Evolutionary conservation across 768 basidiomycete species (phyloP), one percentile per base, ranked within the genome.

Genomic region (Boletellus ananiceps): DNA sequence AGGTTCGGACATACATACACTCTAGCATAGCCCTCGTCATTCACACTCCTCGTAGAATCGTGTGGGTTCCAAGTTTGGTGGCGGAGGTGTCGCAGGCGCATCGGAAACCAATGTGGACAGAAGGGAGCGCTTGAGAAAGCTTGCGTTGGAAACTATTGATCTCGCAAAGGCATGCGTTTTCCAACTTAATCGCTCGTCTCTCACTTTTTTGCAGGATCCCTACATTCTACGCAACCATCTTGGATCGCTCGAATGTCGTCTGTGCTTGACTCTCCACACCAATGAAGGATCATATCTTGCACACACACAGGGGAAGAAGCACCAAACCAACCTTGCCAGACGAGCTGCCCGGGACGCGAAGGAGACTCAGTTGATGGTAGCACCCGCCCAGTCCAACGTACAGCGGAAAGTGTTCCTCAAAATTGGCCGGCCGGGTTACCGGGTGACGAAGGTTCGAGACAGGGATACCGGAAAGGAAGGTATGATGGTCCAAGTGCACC

Each of bases 221-320:
- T 98, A 97, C 69, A 97, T 99, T 65, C 82, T 99, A 33, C 91
- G 95, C 70, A 99, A 97, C 68, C 96, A 99, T 69, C 80, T 99
- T 50, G 96, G 96, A 36, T 97, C 94, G 8, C 82, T 98, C 36
- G 95, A 98, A 81, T 99, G 96, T 74, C 90, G 94, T 61, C 80
- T 99, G 25, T 98, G 96, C 68, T 73, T 99, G 40, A 99, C 96
- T 0, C 80, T 99, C 11, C 96, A 99, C 71, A 97, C 95, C n/a
- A 98, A 98, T 61, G 96, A 99, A 71, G 96, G 96, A 16, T 96
- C 94, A 13, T 97, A 98, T 67, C 86, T 99, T 41, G 96, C 96
- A 0, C 96, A 99, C 61, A 99, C 96, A 0, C 96, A 98, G 73
- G 96, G 96, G 18, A 99, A 98, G 75, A 99, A 98, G 66, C 96